phyloP scores from a whole-genome alignment of 768 basidiomycete species.

The Amanita fuliginea region DNA sequence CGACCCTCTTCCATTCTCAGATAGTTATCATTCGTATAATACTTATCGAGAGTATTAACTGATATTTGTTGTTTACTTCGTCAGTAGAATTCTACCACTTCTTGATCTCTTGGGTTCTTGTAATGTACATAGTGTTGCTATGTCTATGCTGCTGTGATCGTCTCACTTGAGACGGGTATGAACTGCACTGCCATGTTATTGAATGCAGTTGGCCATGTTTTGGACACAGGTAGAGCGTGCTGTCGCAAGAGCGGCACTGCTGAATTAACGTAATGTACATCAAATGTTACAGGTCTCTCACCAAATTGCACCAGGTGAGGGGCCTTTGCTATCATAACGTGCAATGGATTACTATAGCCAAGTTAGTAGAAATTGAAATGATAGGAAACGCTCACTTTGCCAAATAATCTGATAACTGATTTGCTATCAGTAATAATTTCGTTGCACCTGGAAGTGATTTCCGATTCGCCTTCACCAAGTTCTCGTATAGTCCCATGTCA shows the following conservation, averaged over 20 bases:
- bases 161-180: not conserved
- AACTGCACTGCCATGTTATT: slow-evolving; percentile 55
- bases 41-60: slow-evolving; percentile 57
- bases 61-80: slow-evolving; percentile 16
- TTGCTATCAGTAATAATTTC: slow-evolving; percentile 49
- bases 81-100: slow-evolving; percentile 16
- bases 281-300: not conserved
- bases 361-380: slow-evolving; percentile 27
- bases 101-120: slow-evolving; percentile 3
- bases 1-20: slow-evolving; percentile 62
- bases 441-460: slow-evolving; percentile 25
- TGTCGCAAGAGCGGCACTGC: slow-evolving; percentile 39
- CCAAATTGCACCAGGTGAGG: slow-evolving; percentile 1
- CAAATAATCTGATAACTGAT: slow-evolving; percentile 53
- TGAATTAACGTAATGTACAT: not conserved
- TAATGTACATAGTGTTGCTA: not conserved
- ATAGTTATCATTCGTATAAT: slow-evolving; percentile 41
- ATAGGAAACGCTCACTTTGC: slow-evolving; percentile 46
- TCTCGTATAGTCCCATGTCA: slow-evolving; percentile 61
- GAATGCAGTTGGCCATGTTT: slow-evolving; percentile 49
- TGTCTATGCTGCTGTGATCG: not conserved
- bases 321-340: not conserved
- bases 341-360: slow-evolving; percentile 7
- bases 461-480: slow-evolving; percentile 54
- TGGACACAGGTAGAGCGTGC: slow-evolving; percentile 37